Percentiles rank a stretch among this genome's conserved stretches.
Evolutionary conservation across 2,329 filamentous ascomycete species (phyloP).

Genomic region (Chrysosporium queenslandicum): DNA sequence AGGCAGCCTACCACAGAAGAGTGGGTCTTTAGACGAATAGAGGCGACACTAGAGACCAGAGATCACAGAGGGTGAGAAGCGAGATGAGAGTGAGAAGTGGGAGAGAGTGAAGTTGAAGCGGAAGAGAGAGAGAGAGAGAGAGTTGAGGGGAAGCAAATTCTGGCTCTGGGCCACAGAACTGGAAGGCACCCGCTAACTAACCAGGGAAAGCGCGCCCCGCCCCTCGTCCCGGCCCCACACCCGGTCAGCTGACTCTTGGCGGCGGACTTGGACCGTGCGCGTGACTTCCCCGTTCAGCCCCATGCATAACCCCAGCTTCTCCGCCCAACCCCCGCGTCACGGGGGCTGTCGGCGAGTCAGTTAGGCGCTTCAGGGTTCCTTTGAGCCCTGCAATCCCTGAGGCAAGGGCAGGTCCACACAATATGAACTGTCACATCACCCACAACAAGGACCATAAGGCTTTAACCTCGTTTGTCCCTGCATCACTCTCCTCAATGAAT

Average conservation of each 20-base stretch:
- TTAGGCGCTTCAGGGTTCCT: no score
- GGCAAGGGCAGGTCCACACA: no score
- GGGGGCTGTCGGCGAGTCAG: no score
- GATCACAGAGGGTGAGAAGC: no score
- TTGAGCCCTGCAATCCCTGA: no score
- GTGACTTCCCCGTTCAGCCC: neutral
- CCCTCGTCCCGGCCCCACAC: neutral
- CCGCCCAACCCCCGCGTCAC: no score
- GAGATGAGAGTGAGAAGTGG: neutral
- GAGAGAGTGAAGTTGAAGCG: neutral
- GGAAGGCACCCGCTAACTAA: neutral
- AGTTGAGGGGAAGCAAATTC: neutral
- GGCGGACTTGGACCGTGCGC: neutral
- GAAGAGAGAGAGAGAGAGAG: neutral
- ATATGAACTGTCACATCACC: no score
- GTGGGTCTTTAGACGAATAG: neutral
- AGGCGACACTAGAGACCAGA: no score
- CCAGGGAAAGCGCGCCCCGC: neutral
- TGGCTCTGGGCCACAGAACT: neutral
- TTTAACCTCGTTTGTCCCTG: no score
- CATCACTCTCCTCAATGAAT: no score
- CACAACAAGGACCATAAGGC: no score
- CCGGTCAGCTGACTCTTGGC: constrained; percentile 1
- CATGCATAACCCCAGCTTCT: no score
- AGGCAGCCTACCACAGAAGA: neutral